Conservation (phyloP, 345 rosid species). For the Eucalyptus urophylla region DNA sequence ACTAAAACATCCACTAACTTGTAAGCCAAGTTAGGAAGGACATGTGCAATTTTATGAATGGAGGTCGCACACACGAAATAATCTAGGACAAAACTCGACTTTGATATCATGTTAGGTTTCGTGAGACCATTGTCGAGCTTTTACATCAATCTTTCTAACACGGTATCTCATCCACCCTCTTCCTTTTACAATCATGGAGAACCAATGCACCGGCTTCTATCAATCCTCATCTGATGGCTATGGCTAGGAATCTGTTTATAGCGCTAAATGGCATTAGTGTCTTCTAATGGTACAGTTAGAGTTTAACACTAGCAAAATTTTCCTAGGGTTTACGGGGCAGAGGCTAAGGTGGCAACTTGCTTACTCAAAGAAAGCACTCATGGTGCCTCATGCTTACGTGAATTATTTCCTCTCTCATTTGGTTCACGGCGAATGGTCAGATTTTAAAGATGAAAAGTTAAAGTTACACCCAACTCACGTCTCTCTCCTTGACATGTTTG, state of each 20-base stretch:
- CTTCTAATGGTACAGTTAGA: background rate
- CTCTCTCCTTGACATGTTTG: no score
- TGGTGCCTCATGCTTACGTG: no score
- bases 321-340: background rate
- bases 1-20: background rate
- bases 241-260: background rate
- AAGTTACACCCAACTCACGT: no score
- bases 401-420: no score
- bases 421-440: no score
- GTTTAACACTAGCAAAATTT: no score
- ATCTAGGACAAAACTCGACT: rapidly evolving
- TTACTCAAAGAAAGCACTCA: no score
- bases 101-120: rapidly evolving
- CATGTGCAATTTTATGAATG: background rate
- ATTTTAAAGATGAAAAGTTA: no score
- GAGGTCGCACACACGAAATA: rapidly evolving
- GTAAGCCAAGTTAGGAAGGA: background rate
- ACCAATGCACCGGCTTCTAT: no score
- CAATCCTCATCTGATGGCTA: background rate
- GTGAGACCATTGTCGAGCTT: rapidly evolving
- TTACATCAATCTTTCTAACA: rapidly evolving
- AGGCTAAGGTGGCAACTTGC: background rate
- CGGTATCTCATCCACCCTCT: background rate
- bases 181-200: background rate
- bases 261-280: background rate